Conservation (phyloP, 257 asterid genomes). For the Thymus quinquecostatus region DNA sequence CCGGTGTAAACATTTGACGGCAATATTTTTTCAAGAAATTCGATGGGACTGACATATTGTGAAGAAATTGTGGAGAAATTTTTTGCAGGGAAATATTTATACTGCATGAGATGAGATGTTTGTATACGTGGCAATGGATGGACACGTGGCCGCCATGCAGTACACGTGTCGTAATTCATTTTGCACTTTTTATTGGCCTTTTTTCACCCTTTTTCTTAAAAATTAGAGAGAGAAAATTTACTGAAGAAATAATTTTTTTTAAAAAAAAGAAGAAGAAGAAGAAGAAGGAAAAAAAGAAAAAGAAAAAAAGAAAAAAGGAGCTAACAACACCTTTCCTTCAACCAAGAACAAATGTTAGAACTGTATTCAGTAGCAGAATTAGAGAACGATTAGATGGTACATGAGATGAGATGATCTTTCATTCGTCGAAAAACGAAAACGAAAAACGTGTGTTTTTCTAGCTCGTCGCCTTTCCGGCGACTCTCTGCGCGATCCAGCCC, state of each 20-base stretch:
- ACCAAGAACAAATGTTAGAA: conserved; percentile 16
- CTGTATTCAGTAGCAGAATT: conserved; percentile 18
- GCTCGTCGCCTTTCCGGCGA: conserved; percentile 78
- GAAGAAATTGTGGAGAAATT: background rate
- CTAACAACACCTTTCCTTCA: conserved; percentile 14
- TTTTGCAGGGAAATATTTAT: background rate
- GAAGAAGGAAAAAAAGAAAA: too few species aligned
- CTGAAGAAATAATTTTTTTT: too few species aligned
- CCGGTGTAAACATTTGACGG: conserved; percentile 13
- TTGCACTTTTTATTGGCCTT: background rate
- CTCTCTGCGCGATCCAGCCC: conserved; percentile 97
- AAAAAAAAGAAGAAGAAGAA: too few species aligned
- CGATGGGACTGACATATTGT: conserved; percentile 20
- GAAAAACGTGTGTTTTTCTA: conserved; percentile 35
- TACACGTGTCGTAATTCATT: background rate
- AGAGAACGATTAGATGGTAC: conserved; percentile 24
- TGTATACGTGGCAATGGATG: conserved; percentile 20
- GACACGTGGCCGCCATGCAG: conserved; percentile 36
- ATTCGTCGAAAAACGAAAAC: background rate
- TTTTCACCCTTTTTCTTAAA: too few species aligned
- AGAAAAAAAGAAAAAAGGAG: background rate
- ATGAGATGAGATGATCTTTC: conserved; percentile 3
- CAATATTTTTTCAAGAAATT: conserved; percentile 13
- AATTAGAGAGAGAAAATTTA: too few species aligned
- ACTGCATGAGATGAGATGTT: background rate